Evolutionary conservation across 495 filamentous ascomycete species (phyloP).

Genomic region (Penicillium dipodomyicola): DNA sequence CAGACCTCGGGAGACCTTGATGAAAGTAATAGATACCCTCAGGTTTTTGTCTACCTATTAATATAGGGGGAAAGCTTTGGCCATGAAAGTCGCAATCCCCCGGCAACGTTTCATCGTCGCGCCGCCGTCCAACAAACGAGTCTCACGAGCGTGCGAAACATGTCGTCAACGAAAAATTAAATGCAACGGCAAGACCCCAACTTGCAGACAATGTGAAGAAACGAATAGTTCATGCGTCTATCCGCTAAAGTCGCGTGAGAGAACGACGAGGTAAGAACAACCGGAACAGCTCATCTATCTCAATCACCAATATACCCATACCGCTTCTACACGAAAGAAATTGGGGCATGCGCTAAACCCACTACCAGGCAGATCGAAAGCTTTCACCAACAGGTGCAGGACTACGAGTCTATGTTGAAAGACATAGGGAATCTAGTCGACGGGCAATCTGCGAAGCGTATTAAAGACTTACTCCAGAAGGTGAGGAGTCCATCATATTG

Average conservation of each 20-base stretch:
- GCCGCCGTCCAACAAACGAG: constrained; percentile 21
- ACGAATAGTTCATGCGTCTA: constrained; percentile 49
- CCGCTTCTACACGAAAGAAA: too few species aligned
- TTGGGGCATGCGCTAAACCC: background rate
- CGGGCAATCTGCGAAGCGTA: constrained; percentile 29
- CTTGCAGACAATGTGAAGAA: constrained; percentile 55
- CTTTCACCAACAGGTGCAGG: constrained; percentile 46
- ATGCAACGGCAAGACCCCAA: constrained; percentile 54
- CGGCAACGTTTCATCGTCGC: background rate
- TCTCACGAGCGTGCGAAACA: constrained; percentile 62
- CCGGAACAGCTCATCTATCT: background rate
- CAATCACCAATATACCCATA: background rate
- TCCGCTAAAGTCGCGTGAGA: constrained; percentile 53
- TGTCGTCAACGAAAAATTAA: constrained; percentile 65
- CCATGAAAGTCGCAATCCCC: constrained; percentile 16
- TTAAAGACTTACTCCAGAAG: constrained; percentile 39
- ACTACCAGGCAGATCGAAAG: constrained; percentile 37
- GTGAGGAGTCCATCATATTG: constrained; percentile 12
- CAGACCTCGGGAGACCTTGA: background rate
- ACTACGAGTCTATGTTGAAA: constrained; percentile 49
- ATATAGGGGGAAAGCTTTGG: background rate
- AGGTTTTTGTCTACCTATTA: background rate
- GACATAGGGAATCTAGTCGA: constrained; percentile 36
- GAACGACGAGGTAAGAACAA: constrained; percentile 20
- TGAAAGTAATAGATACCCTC: background rate